phyloP scores from a whole-genome alignment of 2,329 filamentous ascomycete species.

The Metarhizium anisopliae region DNA sequence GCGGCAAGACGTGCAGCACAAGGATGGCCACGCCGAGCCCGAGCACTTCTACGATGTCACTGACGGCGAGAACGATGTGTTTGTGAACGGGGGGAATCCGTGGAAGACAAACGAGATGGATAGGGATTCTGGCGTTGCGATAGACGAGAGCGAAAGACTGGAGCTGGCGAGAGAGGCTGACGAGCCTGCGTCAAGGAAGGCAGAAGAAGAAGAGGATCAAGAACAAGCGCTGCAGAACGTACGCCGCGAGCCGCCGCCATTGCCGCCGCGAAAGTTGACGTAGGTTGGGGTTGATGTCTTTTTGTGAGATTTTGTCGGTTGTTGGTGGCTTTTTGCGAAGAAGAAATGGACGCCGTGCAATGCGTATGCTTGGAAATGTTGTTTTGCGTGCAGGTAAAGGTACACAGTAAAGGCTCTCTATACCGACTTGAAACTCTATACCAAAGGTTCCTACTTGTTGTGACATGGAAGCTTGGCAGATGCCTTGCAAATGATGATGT shows the following conservation, averaged over 20 bases:
- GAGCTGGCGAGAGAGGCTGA: neutral
- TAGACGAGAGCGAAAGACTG: neutral
- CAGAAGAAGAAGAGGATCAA: neutral
- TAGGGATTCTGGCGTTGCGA: neutral
- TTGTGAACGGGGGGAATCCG: slow-evolving; percentile 3
- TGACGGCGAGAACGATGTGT: neutral
- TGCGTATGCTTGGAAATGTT: neutral
- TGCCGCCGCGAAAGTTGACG: slow-evolving; percentile 1
- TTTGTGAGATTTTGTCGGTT: neutral
- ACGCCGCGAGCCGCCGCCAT: neutral
- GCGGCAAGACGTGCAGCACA: neutral
- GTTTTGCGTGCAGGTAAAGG: neutral
- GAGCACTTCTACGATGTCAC: neutral
- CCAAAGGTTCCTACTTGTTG: too few relatives aligned
- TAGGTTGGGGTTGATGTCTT: neutral
- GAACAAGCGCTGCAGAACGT: neutral
- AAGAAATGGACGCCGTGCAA: too few relatives aligned
- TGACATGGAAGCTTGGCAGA: too few relatives aligned
- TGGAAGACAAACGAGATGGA: neutral
- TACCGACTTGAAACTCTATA: too few relatives aligned
- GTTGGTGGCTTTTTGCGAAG: too few relatives aligned
- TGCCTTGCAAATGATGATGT: too few relatives aligned
- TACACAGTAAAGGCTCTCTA: too few relatives aligned
- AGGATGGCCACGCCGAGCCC: neutral
- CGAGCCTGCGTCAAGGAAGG: neutral